Evolutionary conservation across 768 basidiomycete species (phyloP).

Genomic region (Xanthoconium purpureum): DNA sequence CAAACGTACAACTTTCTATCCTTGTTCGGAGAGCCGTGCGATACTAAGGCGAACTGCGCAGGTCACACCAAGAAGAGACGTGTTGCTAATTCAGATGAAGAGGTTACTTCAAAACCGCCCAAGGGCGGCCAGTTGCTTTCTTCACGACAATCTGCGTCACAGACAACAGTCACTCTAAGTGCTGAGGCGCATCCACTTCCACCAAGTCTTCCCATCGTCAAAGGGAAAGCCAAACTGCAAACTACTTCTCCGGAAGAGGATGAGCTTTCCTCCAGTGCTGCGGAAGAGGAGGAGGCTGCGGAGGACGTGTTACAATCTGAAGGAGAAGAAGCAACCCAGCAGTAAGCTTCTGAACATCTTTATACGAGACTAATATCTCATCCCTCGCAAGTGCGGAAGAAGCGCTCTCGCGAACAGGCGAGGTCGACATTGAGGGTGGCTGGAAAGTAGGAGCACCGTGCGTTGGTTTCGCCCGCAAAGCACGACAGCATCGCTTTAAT

Average conservation of each 20-base stretch:
- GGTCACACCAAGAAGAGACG: conserved; percentile 48
- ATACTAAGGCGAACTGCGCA: conserved; percentile 12
- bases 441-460: conserved; percentile 87
- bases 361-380: conserved; percentile 1
- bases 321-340: conserved; percentile 57
- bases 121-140: not conserved
- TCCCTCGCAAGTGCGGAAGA: conserved; percentile 56
- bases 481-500: not conserved
- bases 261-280: conserved; percentile 31
- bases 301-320: conserved; percentile 44
- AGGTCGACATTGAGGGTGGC: conserved; percentile 76
- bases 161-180: not conserved
- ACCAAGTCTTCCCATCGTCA: not conserved
- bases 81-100: conserved; percentile 52
- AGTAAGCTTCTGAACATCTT: conserved; percentile 38
- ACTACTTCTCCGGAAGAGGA: conserved; percentile 26
- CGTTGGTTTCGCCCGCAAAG: conserved; percentile 30
- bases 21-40: not conserved
- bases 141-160: not conserved
- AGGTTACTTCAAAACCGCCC: not conserved
- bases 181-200: not conserved
- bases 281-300: conserved; percentile 39
- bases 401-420: conserved; percentile 53
- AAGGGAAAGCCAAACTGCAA: conserved; percentile 16
- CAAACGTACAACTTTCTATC: conserved; percentile 13